Evolutionary conservation across 2,329 filamentous ascomycete species (phyloP).

Genomic region (Alternaria angustiovoidea): DNA sequence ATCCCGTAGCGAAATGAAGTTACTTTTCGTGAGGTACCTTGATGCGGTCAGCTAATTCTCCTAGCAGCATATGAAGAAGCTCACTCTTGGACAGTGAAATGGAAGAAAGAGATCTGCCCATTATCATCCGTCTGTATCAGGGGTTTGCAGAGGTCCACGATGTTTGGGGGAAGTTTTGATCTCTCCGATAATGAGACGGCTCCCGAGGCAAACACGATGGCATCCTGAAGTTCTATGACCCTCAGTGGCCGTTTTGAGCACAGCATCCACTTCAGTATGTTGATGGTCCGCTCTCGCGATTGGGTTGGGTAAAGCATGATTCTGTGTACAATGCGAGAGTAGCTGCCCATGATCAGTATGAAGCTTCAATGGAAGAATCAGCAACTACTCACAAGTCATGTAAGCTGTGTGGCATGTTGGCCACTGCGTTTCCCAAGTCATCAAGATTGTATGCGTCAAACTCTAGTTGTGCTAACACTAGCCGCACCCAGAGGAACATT

Average conservation of each 20-base stretch:
- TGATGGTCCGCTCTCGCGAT: background rate
- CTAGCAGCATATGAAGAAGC: rapidly evolving
- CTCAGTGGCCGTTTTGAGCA: background rate
- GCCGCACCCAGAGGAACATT: conserved; percentile 15
- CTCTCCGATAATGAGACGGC: background rate
- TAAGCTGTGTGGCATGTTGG: background rate
- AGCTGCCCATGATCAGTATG: background rate
- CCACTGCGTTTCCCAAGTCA: background rate
- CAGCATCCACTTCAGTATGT: conserved; percentile 4
- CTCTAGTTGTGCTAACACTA: conserved; percentile 5
- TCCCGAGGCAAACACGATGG: background rate
- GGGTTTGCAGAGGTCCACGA: background rate
- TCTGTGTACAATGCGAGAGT: background rate
- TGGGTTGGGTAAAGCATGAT: background rate
- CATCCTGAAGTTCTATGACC: background rate
- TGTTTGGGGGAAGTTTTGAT: background rate
- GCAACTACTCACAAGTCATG: background rate
- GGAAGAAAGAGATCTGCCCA: background rate
- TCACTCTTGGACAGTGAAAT: background rate
- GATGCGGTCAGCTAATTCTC: background rate
- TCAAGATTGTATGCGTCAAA: conserved; percentile 6
- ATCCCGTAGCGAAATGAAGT: background rate
- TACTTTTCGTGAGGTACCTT: background rate
- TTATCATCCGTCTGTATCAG: background rate
- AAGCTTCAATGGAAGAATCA: rapidly evolving